Conservation (phyloP, 2,329 filamentous ascomycete species). For the Magnaporthales sp. region DNA sequence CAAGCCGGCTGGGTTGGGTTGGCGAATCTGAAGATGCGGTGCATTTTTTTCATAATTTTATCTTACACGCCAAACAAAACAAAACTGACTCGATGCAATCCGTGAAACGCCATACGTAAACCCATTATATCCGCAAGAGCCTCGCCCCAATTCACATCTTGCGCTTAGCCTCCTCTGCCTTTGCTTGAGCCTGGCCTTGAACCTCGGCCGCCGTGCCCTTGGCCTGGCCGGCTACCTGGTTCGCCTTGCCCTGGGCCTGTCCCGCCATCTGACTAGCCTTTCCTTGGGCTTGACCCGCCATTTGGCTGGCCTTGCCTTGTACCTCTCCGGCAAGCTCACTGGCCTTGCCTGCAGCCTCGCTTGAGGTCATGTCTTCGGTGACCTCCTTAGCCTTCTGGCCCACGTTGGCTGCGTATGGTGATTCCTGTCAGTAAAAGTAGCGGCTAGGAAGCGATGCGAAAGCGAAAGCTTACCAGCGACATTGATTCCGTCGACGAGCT, state of each 20-base stretch:
- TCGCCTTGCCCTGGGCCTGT: constrained; percentile 29
- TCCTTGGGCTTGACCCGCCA: constrained; percentile 18
- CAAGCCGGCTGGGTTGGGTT: not conserved
- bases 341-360: constrained; percentile 31
- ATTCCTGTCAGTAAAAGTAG: not conserved
- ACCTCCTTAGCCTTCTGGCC: constrained; percentile 38
- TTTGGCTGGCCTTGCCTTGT: constrained; percentile 18
- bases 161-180: constrained; percentile 28
- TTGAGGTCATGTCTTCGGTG: constrained; percentile 20
- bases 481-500: constrained; percentile 53
- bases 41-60: not conserved
- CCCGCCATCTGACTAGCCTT: constrained; percentile 29
- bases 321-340: constrained; percentile 24
- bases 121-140: not conserved
- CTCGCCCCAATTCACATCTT: constrained; percentile 16
- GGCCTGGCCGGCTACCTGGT: constrained; percentile 22
- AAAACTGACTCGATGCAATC: not conserved
- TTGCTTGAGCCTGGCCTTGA: constrained; percentile 31
- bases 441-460: not conserved
- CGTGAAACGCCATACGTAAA: not conserved
- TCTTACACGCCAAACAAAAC: not conserved
- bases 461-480: constrained; percentile 36
- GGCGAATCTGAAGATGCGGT: not conserved
- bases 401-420: constrained; percentile 22
- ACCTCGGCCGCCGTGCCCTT: constrained; percentile 25